These are phyloP conservation scores for Globisporangium middletonii DNA, from an alignment of 352 stramenopile genomes.

Conservation along the genomic window DNA sequence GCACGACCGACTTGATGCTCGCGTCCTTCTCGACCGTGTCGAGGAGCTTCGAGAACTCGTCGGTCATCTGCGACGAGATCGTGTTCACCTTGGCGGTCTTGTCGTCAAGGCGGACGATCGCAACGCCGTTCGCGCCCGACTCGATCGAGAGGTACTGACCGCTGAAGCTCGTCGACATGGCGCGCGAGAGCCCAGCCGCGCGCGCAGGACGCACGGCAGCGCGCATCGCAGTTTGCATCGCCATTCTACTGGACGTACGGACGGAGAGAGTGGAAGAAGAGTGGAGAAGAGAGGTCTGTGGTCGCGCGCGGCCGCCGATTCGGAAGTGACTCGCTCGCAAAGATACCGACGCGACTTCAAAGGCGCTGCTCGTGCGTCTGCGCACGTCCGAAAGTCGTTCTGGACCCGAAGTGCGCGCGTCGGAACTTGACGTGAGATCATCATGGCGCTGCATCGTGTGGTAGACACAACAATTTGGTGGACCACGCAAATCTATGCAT, in stretches of 20 bases:
- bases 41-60: constrained; percentile 85
- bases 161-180: constrained; percentile 28
- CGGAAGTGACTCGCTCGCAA: neutral
- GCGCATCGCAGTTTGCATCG: constrained; percentile 1
- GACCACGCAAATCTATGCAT: too few species aligned
- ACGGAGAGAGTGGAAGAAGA: neutral
- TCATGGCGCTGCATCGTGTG: too few species aligned
- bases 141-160: constrained; percentile 88
- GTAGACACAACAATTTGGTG: too few species aligned
- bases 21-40: constrained; percentile 86
- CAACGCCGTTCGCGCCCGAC: constrained; percentile 81
- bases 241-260: neutral
- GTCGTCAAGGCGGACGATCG: constrained; percentile 91
- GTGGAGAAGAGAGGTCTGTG: neutral
- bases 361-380: neutral
- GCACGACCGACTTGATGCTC: constrained; percentile 95
- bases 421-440: too few species aligned
- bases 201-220: neutral
- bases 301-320: neutral
- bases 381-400: neutral
- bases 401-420: neutral
- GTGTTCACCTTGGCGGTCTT: constrained; percentile 91
- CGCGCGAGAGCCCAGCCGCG: constrained; percentile 9
- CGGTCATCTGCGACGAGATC: constrained; percentile 88
- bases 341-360: neutral